phyloP scores from a whole-genome alignment of 2,329 filamentous ascomycete species.

The Aspergillus clavatus region DNA sequence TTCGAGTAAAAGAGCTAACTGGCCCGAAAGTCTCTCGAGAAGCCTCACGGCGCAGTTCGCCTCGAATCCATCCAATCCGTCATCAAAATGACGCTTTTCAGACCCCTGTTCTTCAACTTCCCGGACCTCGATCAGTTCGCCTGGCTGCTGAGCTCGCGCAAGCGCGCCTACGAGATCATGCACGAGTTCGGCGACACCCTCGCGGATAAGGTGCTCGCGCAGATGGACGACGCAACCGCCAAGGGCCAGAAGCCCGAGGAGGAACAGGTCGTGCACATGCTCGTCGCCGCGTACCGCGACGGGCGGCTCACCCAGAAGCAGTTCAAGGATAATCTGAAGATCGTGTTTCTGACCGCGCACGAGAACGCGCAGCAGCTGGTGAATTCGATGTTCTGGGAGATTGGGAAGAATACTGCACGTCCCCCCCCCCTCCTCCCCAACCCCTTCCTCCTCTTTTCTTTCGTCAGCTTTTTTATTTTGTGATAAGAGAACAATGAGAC shows the following conservation, averaged over 20 bases:
- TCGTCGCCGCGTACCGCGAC: conserved; percentile 17
- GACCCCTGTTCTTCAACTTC: conserved; percentile 25
- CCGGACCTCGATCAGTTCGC: conserved; percentile 23
- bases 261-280: conserved; percentile 21
- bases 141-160: conserved; percentile 17
- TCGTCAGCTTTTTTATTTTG: too few relatives aligned
- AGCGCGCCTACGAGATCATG: conserved; percentile 20
- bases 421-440: neutral
- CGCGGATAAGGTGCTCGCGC: conserved; percentile 8
- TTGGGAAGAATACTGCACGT: conserved; percentile 28
- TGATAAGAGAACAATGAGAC: too few relatives aligned
- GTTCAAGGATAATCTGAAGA: conserved; percentile 39
- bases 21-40: conserved; percentile 19
- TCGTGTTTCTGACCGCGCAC: conserved; percentile 40
- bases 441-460: neutral
- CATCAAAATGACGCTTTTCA: conserved; percentile 24
- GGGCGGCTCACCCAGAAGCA: conserved; percentile 33
- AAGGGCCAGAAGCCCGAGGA: conserved; percentile 4
- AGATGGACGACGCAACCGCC: neutral
- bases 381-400: conserved; percentile 34
- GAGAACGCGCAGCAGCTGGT: conserved; percentile 41
- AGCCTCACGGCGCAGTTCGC: conserved; percentile 15
- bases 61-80: conserved; percentile 22
- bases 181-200: conserved; percentile 22
- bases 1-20: neutral